Base-by-base conservation (phyloP, 2,329 filamentous ascomycete genomes). In the Raffaelea albimanens region DNA sequence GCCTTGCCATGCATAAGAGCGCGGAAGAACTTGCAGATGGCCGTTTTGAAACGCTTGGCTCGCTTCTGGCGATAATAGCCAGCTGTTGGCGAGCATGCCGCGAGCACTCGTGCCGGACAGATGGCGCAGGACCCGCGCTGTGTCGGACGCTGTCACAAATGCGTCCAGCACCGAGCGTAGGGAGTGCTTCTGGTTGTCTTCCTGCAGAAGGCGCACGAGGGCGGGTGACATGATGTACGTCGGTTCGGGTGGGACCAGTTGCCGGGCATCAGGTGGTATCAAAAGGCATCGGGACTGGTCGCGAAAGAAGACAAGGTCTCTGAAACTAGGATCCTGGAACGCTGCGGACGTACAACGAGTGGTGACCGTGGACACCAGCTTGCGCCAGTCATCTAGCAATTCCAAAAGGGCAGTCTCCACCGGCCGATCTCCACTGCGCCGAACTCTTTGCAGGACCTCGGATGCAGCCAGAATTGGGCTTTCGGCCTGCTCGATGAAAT, bases 51-150 rank as follows among this genome's bases (percentile, higher is more conserved):
- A 43, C n/a, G 41, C 41, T n/a, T 18, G 5, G 23, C 41, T 43
- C 23, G 9, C 41, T 33, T 20, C 22, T 43, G 41, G 41, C 14
- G 41, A 43, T n/a, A 43, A 33, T 10, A 43, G 23, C 41, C 23
- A 43, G 41, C 23, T 43, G 41, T 43, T 43, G 41, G 41, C 41
- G 41, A 43, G 41, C 41, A 43, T 31, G 10, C 41, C 41, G 13
- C 25, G 41, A 31, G 41, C 41, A 43, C 41, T 31, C 14, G 23
- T 43, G n/a, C 33, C 41, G 23, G 25, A 43, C 23, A 43, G 41
- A 25, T 19, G 41, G 14, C 23, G 4, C 41, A 43, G 16, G 3
- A 43, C 23, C 25, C 41, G 41, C 14, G 41, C 31, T 5, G 41
- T 43, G 41, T 25, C 41, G 14, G 41, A 43, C 9, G 41, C 23